A percentile compares a stretch with the other conserved stretches of the same genome.
Evolutionary conservation across 1,139 yeast genomes (phyloP).

Genomic region (Candida pseudocylindracea): DNA sequence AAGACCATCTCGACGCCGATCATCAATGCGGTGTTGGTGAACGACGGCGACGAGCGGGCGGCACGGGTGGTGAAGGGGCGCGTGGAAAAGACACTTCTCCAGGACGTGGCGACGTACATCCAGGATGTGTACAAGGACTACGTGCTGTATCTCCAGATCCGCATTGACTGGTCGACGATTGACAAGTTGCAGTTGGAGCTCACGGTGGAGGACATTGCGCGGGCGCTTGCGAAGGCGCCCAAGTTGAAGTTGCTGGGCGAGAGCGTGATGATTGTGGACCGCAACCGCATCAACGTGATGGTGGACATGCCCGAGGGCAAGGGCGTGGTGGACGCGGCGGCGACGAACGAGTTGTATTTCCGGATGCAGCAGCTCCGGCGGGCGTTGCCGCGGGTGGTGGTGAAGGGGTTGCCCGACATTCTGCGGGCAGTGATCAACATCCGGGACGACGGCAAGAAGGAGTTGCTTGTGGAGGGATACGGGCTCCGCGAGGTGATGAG

Average conservation of each 20-base stretch:
- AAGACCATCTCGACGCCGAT: conserved; percentile 92
- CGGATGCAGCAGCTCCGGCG: conserved; percentile 82
- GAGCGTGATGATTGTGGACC: conserved; percentile 51
- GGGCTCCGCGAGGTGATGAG: conserved; percentile 94
- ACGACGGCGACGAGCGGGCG: conserved; percentile 88
- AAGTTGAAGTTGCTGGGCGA: conserved; percentile 62
- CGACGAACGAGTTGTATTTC: conserved; percentile 42
- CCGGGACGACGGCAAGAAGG: conserved; percentile 68
- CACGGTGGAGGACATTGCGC: conserved; percentile 65
- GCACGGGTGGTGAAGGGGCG: conserved; percentile 98
- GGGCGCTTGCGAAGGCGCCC: conserved; percentile 67
- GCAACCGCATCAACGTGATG: conserved; percentile 52
- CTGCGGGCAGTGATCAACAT: conserved; percentile 94
- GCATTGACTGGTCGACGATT: conserved; percentile 66
- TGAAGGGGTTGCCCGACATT: conserved; percentile 80
- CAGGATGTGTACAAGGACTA: conserved; percentile 84
- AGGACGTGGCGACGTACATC: conserved; percentile 71
- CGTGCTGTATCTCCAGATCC: conserved; percentile 59
- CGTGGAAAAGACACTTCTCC: conserved; percentile 74
- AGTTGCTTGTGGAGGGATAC: conserved; percentile 90
- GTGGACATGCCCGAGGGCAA: conserved; percentile 35
- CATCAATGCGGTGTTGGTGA: conserved; percentile 82
- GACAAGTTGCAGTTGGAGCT: conserved; percentile 81
- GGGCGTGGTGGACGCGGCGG: conserved; percentile 11
- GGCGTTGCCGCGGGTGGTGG: conserved; percentile 66